A percentile compares a stretch with the other conserved stretches of the same genome.
These are phyloP conservation scores for Trichocladium uniseriatum DNA, from an alignment of 495 filamentous ascomycete species.

Conservation along the genomic window DNA sequence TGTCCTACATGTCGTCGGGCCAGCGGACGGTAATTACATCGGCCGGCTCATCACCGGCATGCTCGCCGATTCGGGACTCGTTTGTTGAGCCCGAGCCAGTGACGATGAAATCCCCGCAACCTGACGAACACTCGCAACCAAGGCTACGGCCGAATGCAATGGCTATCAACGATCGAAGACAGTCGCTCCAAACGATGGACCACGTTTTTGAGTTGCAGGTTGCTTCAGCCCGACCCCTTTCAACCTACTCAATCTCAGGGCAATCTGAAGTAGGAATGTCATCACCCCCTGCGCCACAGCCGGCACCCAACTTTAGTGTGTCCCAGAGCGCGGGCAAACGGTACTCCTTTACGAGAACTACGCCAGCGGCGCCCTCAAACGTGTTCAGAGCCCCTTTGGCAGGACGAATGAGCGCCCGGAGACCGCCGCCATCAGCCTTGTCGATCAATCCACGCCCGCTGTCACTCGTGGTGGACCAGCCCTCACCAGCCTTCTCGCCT, in stretches of 20 bases:
- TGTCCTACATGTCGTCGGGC: constrained; percentile 53
- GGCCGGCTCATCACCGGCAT: constrained; percentile 43
- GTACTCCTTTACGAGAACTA: constrained; percentile 28
- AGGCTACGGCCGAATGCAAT: constrained; percentile 42
- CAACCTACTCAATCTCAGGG: constrained; percentile 13
- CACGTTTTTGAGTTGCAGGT: constrained; percentile 31
- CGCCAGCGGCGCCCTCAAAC: constrained; percentile 6
- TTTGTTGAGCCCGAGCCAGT: constrained; percentile 32
- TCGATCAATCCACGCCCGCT: constrained; percentile 36
- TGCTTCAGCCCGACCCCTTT: constrained; percentile 21
- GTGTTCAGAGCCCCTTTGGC: constrained; percentile 1
- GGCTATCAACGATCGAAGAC: constrained; percentile 43
- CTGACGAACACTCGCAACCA: constrained; percentile 26
- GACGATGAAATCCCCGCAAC: constrained; percentile 15
- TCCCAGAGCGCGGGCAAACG: constrained; percentile 36
- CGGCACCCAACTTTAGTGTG: constrained; percentile 40
- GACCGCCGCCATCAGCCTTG: constrained; percentile 34
- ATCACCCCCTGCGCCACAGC: constrained; percentile 10
- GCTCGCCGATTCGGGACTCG: constrained; percentile 40
- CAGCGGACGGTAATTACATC: constrained; percentile 49
- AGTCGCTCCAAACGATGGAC: constrained; percentile 44
- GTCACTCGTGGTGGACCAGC: constrained; percentile 42
- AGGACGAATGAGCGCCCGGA: constrained; percentile 22
- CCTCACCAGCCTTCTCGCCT: constrained; percentile 35
- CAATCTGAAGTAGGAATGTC: constrained; percentile 12